phyloP scores from a whole-genome alignment of 2,329 filamentous ascomycete species.

The Aureobasidium sp. region DNA sequence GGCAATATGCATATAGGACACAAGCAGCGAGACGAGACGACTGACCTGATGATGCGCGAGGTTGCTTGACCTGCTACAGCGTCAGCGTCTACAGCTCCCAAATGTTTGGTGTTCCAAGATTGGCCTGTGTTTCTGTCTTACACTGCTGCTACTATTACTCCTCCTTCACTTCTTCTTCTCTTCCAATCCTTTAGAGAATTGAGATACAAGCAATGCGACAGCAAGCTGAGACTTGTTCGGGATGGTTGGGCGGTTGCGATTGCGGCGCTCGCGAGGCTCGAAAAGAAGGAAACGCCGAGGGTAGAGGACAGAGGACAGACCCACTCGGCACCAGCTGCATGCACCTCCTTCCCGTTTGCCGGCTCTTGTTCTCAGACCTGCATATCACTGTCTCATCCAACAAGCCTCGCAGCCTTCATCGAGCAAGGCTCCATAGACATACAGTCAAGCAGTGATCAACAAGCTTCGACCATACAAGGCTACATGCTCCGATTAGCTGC shows the following conservation, averaged over 20 bases:
- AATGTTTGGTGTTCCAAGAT: background rate
- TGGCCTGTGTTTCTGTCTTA: background rate
- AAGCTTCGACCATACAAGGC: background rate
- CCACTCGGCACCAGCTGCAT: background rate
- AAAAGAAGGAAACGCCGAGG: slow-evolving; percentile 11
- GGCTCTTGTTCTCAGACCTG: background rate
- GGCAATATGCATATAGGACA: background rate
- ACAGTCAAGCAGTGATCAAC: background rate
- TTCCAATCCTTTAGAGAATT: background rate
- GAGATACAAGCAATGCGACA: background rate
- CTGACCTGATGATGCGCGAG: slow-evolving; percentile 5
- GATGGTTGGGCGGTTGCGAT: slow-evolving; percentile 1
- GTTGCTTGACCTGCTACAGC: slow-evolving; percentile 5
- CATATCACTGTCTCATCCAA: background rate
- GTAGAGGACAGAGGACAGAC: background rate
- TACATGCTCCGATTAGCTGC: background rate
- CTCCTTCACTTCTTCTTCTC: background rate
- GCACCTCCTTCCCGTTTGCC: background rate
- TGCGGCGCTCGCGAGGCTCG: background rate
- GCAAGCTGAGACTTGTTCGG: background rate
- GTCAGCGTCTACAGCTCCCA: slow-evolving; percentile 6
- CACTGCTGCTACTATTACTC: background rate
- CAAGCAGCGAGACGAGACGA: background rate
- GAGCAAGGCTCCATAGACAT: background rate
- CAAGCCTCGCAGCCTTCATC: background rate